Conservation (phyloP, 306 rosid species). For the Vigna mungo region DNA sequence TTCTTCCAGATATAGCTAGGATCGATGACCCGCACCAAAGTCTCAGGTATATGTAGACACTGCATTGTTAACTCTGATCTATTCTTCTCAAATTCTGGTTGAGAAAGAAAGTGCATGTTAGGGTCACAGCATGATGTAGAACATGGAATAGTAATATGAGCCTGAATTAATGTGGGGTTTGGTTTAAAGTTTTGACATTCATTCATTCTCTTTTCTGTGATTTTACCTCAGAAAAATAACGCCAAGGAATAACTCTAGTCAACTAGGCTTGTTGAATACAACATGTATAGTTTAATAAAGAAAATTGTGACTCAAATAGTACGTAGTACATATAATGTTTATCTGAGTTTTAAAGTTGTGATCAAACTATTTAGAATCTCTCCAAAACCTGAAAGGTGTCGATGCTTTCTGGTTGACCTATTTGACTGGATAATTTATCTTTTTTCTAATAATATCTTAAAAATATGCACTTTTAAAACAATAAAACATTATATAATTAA, state of each 20-base stretch:
- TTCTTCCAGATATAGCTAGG: slow-evolving; percentile 53
- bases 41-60: slow-evolving; percentile 54
- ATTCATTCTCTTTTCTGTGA: neutral
- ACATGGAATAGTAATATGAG: neutral
- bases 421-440: neutral
- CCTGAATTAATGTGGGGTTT: neutral
- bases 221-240: neutral
- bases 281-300: neutral
- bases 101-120: neutral
- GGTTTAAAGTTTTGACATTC: neutral
- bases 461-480: neutral
- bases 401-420: too few species aligned
- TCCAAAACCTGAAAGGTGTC: too few species aligned
- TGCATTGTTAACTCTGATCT: neutral
- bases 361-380: too few species aligned
- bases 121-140: neutral
- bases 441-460: slow-evolving; percentile 2
- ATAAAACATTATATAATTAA: neutral
- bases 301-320: neutral
- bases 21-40: slow-evolving; percentile 48
- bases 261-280: neutral
- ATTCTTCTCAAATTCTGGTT: neutral
- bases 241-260: neutral
- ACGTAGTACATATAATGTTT: neutral
- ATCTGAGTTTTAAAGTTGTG: too few species aligned